Evolutionary conservation across 169 alveolate genomes (phyloP).

Genomic region (Pseudocohnilembus persalinus): DNA sequence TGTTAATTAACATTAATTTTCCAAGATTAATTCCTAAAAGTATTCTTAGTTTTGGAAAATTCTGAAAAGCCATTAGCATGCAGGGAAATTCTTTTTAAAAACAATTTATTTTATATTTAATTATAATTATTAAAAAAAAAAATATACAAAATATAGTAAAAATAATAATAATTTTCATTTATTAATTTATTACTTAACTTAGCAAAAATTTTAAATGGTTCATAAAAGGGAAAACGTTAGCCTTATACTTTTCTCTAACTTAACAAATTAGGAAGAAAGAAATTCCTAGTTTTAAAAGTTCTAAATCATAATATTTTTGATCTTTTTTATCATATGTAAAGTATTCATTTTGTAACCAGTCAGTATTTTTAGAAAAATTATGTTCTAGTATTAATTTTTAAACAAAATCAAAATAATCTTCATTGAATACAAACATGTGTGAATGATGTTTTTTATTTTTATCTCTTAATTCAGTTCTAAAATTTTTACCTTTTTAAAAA

Average conservation of each 20-base stretch:
- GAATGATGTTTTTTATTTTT: slow-evolving; percentile 53
- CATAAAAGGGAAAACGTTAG: background rate
- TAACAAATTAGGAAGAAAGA: slow-evolving; percentile 62
- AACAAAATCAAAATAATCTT: slow-evolving; percentile 36
- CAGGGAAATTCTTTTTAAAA: slow-evolving; percentile 10
- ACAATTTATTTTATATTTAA: background rate
- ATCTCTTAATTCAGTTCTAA: slow-evolving; percentile 34
- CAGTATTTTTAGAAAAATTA: slow-evolving; percentile 4
- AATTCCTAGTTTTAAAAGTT: slow-evolving; percentile 48
- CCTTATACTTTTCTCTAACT: slow-evolving; percentile 38
- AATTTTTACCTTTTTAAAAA: slow-evolving; percentile 3
- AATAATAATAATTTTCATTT: background rate
- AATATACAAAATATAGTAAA: background rate
- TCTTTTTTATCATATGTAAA: slow-evolving; percentile 1
- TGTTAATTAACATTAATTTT: background rate
- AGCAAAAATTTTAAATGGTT: background rate
- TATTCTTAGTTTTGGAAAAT: background rate
- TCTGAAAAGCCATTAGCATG: background rate
- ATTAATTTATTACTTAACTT: background rate
- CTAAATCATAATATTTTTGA: slow-evolving; percentile 29
- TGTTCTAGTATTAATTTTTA: slow-evolving; percentile 23
- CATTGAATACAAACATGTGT: slow-evolving; percentile 36
- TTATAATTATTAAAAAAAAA: background rate
- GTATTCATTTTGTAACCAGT: slow-evolving; percentile 1
- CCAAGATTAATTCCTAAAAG: background rate